These are phyloP conservation scores for Fusarium robinianum DNA, from an alignment of 2,329 filamentous ascomycete genomes.

Conservation along the genomic window DNA sequence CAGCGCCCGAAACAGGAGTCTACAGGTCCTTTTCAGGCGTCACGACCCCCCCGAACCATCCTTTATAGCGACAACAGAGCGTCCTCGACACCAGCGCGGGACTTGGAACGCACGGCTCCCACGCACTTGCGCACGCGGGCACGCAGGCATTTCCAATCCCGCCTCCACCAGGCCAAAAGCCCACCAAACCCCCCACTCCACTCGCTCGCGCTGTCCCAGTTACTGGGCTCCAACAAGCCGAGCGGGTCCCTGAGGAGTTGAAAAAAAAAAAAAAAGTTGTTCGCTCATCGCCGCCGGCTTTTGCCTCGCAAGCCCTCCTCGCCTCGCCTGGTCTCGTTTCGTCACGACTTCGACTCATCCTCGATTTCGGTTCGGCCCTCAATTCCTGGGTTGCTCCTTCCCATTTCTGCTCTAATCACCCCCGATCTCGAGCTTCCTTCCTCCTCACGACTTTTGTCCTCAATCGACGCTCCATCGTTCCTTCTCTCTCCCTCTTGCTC, in stretches of 20 bases:
- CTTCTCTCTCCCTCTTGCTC: conserved; percentile 17
- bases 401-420: conserved; percentile 8
- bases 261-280: conserved; percentile 29
- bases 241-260: conserved; percentile 28
- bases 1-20: conserved; percentile 1
- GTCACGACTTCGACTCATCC: conserved; percentile 21
- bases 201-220: conserved; percentile 15
- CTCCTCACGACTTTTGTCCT: conserved; percentile 9
- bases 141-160: conserved; percentile 33
- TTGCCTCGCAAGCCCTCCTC: conserved; percentile 27
- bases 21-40: conserved; percentile 4
- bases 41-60: too few species aligned
- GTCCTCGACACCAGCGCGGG: conserved; percentile 10
- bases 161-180: conserved; percentile 21
- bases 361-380: conserved; percentile 24
- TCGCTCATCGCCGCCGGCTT: conserved; percentile 19
- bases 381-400: conserved; percentile 18
- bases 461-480: conserved; percentile 13
- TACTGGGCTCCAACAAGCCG: conserved; percentile 28
- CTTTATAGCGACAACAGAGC: conserved; percentile 10
- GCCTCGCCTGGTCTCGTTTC: conserved; percentile 18
- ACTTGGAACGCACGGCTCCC: conserved; percentile 5
- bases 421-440: conserved; percentile 12
- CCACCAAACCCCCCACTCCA: conserved; percentile 24
- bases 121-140: conserved; percentile 10